Conservation (phyloP, 2,329 filamentous ascomycete genomes). For the Cladosporium sp. region DNA sequence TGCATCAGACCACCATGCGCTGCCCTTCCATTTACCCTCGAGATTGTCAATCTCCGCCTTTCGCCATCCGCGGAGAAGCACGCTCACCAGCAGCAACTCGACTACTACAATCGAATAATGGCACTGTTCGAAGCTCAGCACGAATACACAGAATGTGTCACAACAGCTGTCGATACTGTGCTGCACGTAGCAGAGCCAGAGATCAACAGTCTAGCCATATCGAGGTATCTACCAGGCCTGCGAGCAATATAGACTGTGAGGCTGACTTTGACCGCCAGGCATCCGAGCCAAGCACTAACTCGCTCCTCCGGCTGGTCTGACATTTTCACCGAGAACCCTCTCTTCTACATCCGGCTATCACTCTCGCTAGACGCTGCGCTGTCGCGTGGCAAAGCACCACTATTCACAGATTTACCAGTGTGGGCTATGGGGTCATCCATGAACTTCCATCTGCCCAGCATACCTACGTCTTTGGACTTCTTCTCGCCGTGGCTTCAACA, state of each 20-base stretch:
- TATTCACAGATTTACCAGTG: not conserved
- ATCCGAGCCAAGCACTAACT: not conserved
- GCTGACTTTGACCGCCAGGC: not conserved
- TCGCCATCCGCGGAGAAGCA: not conserved
- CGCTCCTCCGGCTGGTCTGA: not conserved
- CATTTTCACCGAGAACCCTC: slow-evolving; percentile 3
- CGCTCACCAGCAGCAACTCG: not conserved
- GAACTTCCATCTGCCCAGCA: not conserved
- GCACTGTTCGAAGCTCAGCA: not conserved
- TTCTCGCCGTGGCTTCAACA: not conserved
- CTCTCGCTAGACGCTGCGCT: slow-evolving; percentile 4
- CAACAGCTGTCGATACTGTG: slow-evolving; percentile 1
- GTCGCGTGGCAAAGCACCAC: not conserved
- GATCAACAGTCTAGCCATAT: not conserved
- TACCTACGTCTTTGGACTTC: not conserved
- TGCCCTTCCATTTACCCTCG: not conserved
- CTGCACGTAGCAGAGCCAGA: not conserved
- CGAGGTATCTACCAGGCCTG: not conserved
- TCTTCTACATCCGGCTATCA: slow-evolving; percentile 1
- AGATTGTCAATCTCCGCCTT: not conserved
- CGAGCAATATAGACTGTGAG: not conserved
- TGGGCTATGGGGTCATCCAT: not conserved
- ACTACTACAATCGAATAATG: slow-evolving; percentile 2
- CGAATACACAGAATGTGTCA: not conserved
- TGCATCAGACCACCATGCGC: not conserved